Conservation (phyloP, 1,284 basidiomycete species). For the Paramarasmius palmivorus region DNA sequence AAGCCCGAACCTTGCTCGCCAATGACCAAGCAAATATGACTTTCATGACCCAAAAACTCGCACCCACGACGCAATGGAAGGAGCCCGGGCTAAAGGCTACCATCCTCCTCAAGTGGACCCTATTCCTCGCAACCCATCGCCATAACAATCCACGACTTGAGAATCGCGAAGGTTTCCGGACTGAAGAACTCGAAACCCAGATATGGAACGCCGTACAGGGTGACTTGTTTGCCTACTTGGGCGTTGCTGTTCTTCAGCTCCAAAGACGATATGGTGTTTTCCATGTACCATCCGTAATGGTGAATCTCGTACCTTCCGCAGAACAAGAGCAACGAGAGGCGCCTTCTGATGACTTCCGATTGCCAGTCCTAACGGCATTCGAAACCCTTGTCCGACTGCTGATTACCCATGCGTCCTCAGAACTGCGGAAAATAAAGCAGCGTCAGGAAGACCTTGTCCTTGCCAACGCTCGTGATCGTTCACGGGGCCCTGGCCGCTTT, state of each 20-base stretch:
- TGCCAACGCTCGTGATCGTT: conserved; percentile 61
- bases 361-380: conserved; percentile 63
- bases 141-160: conserved; percentile 70
- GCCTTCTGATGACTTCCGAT: conserved; percentile 65
- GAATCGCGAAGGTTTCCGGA: conserved; percentile 66
- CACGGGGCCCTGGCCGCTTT: conserved; percentile 42
- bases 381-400: conserved; percentile 74
- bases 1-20: conserved; percentile 45
- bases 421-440: conserved; percentile 90
- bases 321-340: conserved; percentile 61
- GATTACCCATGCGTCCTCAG: conserved; percentile 80
- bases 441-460: conserved; percentile 84
- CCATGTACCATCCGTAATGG: conserved; percentile 47
- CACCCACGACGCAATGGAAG: conserved; percentile 60
- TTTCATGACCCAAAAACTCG: conserved; percentile 60
- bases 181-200: conserved; percentile 78
- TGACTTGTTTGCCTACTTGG: conserved; percentile 82
- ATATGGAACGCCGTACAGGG: conserved; percentile 82
- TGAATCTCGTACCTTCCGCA: conserved; percentile 33
- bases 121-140: conserved; percentile 78
- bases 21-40: conserved; percentile 45
- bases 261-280: conserved; percentile 43
- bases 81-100: conserved; percentile 77
- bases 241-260: conserved; percentile 52
- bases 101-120: conserved; percentile 83